Conservation (phyloP, 2,329 filamentous ascomycete genomes). For the Aspergillus sp. region DNA sequence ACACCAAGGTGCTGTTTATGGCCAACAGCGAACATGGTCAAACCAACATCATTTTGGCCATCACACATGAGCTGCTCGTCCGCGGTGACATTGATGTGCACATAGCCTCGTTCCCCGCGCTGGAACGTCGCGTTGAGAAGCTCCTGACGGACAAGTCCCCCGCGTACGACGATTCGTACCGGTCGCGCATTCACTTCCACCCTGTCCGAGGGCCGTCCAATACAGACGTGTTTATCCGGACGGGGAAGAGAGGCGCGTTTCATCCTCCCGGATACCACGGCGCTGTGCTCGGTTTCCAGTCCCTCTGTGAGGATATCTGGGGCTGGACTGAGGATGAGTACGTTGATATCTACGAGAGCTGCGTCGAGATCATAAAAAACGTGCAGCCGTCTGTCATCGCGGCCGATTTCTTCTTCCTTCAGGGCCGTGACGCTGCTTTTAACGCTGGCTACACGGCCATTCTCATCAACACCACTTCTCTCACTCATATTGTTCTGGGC, state of each 20-base stretch:
- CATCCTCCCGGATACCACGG: conserved; percentile 37
- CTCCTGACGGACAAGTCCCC: conserved; percentile 22
- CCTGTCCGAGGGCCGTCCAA: conserved; percentile 33
- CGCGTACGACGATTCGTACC: conserved; percentile 18
- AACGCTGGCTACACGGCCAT: conserved; percentile 34
- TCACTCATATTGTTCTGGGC: conserved; percentile 41
- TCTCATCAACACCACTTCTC: conserved; percentile 48
- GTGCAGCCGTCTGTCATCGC: conserved; percentile 44
- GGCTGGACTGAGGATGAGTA: conserved; percentile 44
- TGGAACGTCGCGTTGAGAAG: conserved; percentile 34
- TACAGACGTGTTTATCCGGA: conserved; percentile 34
- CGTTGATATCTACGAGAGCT: conserved; percentile 40
- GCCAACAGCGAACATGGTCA: conserved; percentile 50
- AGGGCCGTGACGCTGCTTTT: conserved; percentile 46
- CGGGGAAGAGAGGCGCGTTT: conserved; percentile 24
- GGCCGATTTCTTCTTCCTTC: conserved; percentile 46
- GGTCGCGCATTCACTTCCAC: conserved; percentile 31
- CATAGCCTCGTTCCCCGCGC: conserved; percentile 43
- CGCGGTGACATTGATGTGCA: conserved; percentile 43
- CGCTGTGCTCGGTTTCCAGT: conserved; percentile 33
- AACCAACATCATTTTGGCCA: conserved; percentile 49
- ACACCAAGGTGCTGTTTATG: conserved; percentile 40
- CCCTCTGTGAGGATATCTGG: conserved; percentile 27
- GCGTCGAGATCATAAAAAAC: conserved; percentile 37
- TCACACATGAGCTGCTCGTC: conserved; percentile 40